phyloP scores from a whole-genome alignment of 257 asterid genomes.

The Parsonsia alboflavescens region DNA sequence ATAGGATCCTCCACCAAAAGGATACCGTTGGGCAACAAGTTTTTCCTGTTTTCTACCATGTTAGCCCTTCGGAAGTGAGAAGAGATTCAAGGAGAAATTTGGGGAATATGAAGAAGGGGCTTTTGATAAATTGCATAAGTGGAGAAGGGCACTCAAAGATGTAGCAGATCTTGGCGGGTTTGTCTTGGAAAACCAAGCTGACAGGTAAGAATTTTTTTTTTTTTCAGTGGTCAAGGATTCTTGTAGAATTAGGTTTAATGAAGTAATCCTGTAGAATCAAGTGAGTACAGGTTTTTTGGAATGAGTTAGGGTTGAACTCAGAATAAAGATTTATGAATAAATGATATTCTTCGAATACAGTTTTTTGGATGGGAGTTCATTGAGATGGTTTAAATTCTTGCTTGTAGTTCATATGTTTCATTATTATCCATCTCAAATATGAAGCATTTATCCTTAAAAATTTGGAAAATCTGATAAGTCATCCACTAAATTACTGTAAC shows the following conservation, averaged over 20 bases:
- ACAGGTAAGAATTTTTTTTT: constrained; percentile 10
- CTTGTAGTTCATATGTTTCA: no score
- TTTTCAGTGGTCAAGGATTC: no score
- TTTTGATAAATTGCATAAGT: constrained; percentile 17
- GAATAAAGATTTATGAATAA: no score
- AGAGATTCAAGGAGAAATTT: neutral
- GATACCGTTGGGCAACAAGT: constrained; percentile 13
- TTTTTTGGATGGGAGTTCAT: no score
- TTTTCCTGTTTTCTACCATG: constrained; percentile 20
- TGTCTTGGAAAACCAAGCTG: neutral
- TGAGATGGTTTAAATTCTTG: no score
- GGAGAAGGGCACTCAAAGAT: constrained; percentile 22
- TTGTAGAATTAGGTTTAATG: no score
- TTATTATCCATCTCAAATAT: no score
- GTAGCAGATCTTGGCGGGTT: constrained; percentile 15
- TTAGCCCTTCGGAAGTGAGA: constrained; percentile 15
- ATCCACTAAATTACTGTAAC: no score
- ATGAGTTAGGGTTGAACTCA: no score
- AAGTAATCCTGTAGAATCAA: no score
- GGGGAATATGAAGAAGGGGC: neutral
- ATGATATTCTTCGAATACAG: no score
- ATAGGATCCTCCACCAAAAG: constrained; percentile 15
- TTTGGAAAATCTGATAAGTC: neutral
- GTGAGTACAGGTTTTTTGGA: no score
- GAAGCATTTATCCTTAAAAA: neutral